Evolutionary conservation across 768 basidiomycete genomes (phyloP).

Genomic region (Postia placenta): DNA sequence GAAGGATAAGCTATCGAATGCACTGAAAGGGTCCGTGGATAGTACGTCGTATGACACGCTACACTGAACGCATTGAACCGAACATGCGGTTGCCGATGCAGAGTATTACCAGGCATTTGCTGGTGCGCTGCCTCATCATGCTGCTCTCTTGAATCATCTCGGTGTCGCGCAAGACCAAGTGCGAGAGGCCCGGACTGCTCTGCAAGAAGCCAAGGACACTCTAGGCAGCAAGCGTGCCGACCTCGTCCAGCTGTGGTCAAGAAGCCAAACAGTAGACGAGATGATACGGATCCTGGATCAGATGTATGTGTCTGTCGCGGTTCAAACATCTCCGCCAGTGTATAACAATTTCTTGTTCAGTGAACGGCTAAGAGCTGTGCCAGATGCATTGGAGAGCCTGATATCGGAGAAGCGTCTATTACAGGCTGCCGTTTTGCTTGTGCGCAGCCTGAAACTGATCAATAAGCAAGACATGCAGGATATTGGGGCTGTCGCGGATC

Average conservation of each 20-base stretch:
- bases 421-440: slow-evolving; percentile 81
- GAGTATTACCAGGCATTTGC: slow-evolving; percentile 94
- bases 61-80: slow-evolving; percentile 7
- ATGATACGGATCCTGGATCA: slow-evolving; percentile 93
- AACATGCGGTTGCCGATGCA: slow-evolving; percentile 31
- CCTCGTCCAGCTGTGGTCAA: slow-evolving; percentile 82
- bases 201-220: slow-evolving; percentile 76
- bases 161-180: slow-evolving; percentile 71
- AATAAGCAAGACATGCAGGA: slow-evolving; percentile 91
- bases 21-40: slow-evolving; percentile 84
- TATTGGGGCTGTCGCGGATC: slow-evolving; percentile 89
- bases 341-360: too few relatives aligned
- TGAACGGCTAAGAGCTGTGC: slow-evolving; percentile 85
- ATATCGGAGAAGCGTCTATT: slow-evolving; percentile 93
- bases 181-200: slow-evolving; percentile 55
- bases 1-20: slow-evolving; percentile 70
- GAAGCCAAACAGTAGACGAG: slow-evolving; percentile 89
- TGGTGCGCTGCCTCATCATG: slow-evolving; percentile 88
- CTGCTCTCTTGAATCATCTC: slow-evolving; percentile 68
- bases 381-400: slow-evolving; percentile 88
- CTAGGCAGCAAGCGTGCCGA: slow-evolving; percentile 81
- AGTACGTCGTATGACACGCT: slow-evolving; percentile 42
- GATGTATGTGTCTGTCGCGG: slow-evolving; percentile 54
- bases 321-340: too few relatives aligned
- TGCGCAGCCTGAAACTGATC: slow-evolving; percentile 84